Evolutionary conservation across 1,284 basidiomycete genomes (phyloP), one percentile per base, ranked within the genome.

Genomic region (Moniliella sp.): DNA sequence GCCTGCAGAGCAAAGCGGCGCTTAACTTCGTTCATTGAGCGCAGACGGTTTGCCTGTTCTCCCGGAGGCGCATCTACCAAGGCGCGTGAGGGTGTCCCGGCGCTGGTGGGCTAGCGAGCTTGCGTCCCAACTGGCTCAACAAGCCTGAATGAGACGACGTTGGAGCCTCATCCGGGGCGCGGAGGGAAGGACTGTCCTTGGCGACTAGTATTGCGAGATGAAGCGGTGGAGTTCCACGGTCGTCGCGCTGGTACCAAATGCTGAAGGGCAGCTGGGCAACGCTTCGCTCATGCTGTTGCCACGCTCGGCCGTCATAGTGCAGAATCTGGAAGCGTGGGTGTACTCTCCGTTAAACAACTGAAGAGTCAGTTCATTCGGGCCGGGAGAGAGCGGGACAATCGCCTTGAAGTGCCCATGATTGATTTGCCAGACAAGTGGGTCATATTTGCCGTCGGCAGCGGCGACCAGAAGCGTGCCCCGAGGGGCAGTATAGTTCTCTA

Each of bases 1-100:
- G 45, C 44, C 28, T 49, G 46, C 2, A 49, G 25, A 1, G 42
- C 44, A 2, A 49, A 23, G 4, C 31, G 19, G 3, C 23, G 21
- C 21, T 25, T n/a, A n/a, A 32, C 23, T 16, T 32, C 31, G 10
- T 25, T 17, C 23, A 32, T 25, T 4, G 16, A 15, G 21, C 25
- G 16, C n/a, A 32, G 19, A 21, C 26, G 25, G 19, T 32, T 25
- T 12, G 23, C 23, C 11, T 17, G 18, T 2, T 18, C 18, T 11
- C 31, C 31, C 3, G 31, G 31, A 8, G 31, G 31, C 10, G 18
- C 18, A 21, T 32, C 31, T 21, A 32, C 23, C 14, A 32, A 12
- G 8, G 21, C 8, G 21, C 21, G 21, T 23, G 8, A n/a, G n/a
- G 7, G 21, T n/a, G 7, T 23, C 21, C n/a, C n/a, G 12, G 31